Evolutionary conservation across 106 monocot genomes (phyloP).

Genomic region (Allium sativum): DNA sequence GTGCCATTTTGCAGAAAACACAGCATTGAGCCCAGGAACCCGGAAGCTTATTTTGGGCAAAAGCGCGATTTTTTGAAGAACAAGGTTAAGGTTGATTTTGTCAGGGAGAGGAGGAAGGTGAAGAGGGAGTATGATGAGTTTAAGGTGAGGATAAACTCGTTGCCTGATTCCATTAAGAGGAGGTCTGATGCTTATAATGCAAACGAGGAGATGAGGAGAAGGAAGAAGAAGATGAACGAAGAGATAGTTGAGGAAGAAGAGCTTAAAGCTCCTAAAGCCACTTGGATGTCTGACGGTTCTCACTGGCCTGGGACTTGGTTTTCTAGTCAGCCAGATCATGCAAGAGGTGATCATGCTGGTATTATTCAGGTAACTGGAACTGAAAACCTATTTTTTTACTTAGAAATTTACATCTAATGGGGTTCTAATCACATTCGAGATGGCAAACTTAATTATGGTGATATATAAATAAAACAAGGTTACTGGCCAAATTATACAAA

Average conservation of each 20-base stretch:
- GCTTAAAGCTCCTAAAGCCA: constrained; percentile 41
- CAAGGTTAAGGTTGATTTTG: constrained; percentile 76
- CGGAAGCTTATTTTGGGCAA: constrained; percentile 79
- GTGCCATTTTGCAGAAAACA: constrained; percentile 97
- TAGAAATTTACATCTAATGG: background rate
- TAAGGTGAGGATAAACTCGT: constrained; percentile 83
- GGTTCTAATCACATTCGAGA: background rate
- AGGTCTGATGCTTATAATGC: constrained; percentile 90
- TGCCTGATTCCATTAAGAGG: constrained; percentile 69
- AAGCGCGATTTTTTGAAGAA: constrained; percentile 85
- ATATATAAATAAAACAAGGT: no score
- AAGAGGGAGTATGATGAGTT: constrained; percentile 99
- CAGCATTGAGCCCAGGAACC: constrained; percentile 74
- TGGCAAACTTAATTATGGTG: no score
- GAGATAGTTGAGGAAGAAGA: constrained; percentile 22
- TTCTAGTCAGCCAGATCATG: constrained; percentile 38
- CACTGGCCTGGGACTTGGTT: constrained; percentile 97
- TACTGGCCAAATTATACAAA: no score
- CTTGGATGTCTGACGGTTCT: constrained; percentile 92
- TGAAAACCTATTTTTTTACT: background rate
- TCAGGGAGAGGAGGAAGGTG: constrained; percentile 82
- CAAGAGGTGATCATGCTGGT: constrained; percentile 83
- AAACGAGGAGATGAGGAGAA: constrained; percentile 60
- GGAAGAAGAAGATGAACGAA: constrained; percentile 16
- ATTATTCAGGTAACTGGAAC: constrained; percentile 65